Percentiles rank a stretch among this genome's conserved stretches.
These are phyloP conservation scores for Candida glucosophila DNA, from an alignment of 1,139 yeast species.

Conservation along the genomic window DNA sequence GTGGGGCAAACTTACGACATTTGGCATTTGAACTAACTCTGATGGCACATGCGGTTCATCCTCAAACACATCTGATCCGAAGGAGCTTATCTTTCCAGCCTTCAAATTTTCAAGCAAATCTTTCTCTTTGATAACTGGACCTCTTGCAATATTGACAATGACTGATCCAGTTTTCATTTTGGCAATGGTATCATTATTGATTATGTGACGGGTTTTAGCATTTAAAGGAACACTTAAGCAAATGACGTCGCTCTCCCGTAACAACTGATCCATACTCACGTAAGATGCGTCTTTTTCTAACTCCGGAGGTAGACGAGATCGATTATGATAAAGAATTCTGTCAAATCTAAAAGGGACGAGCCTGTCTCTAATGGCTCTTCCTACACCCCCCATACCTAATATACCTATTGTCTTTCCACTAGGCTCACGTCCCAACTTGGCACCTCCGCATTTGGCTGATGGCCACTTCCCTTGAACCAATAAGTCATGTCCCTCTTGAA, in stretches of 20 bases:
- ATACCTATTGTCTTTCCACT: conserved; percentile 56
- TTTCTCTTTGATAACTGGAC: conserved; percentile 62
- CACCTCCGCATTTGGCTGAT: conserved; percentile 17
- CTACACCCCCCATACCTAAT: conserved; percentile 74
- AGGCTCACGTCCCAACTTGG: conserved; percentile 39
- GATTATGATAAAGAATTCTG: conserved; percentile 52
- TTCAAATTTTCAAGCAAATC: conserved; percentile 56
- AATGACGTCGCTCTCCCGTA: conserved; percentile 47
- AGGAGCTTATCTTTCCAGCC: conserved; percentile 61
- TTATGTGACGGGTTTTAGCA: conserved; percentile 48
- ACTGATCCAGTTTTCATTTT: conserved; percentile 62
- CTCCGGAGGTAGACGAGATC: conserved; percentile 43
- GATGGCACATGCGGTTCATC: conserved; percentile 64
- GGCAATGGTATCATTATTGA: conserved; percentile 40
- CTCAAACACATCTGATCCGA: conserved; percentile 81
- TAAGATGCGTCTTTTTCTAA: conserved; percentile 50
- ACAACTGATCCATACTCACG: conserved; percentile 49
- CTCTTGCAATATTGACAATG: conserved; percentile 64
- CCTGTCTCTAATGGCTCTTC: conserved; percentile 57
- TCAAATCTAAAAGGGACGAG: conserved; percentile 58
- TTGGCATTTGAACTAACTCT: conserved; percentile 46
- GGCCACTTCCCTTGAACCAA: conserved; percentile 56
- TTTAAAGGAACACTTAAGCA: conserved; percentile 58
- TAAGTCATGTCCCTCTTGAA: conserved; percentile 33
- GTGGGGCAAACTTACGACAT: conserved; percentile 66